Percentiles rank a stretch among this genome's conserved stretches.
Evolutionary conservation across 2,329 filamentous ascomycete genomes (phyloP).

Genomic region (Aschersonia sp.): DNA sequence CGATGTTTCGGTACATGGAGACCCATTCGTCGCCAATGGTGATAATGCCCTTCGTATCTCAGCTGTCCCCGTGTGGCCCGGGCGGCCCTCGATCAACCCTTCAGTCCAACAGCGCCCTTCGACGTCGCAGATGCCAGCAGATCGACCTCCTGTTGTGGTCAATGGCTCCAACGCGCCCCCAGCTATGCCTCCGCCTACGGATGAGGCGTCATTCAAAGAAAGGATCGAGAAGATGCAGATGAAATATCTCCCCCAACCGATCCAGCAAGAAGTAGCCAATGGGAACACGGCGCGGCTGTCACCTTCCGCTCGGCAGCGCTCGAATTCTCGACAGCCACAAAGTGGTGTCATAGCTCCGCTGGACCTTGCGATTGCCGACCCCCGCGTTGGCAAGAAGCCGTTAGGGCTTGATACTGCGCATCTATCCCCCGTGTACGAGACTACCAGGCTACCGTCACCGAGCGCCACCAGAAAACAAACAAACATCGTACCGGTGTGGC

Average conservation of each 20-base stretch:
- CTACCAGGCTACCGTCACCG: conserved; percentile 51
- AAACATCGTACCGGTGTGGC: conserved; percentile 8
- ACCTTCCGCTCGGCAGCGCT: conserved; percentile 20
- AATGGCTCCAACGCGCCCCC: conserved; percentile 17
- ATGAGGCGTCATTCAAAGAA: conserved; percentile 26
- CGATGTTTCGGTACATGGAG: conserved; percentile 10
- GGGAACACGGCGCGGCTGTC: conserved; percentile 15
- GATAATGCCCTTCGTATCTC: conserved; percentile 16
- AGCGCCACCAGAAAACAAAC: conserved; percentile 37
- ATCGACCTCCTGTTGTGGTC: conserved; percentile 17
- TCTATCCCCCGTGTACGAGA: conserved; percentile 63
- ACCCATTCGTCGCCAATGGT: conserved; percentile 5
- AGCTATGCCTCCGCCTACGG: conserved; percentile 7
- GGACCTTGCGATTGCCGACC: conserved; percentile 36
- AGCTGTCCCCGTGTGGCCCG: conserved; percentile 2
- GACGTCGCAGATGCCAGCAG: conserved; percentile 6
- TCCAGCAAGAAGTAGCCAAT: conserved; percentile 16
- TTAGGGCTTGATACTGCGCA: conserved; percentile 27
- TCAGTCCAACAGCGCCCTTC: conserved; percentile 1
- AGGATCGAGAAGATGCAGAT: conserved; percentile 25
- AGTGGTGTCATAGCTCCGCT: conserved; percentile 38
- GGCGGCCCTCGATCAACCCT: conserved; percentile 1
- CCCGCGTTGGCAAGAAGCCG: conserved; percentile 19
- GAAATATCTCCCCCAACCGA: conserved; percentile 13
- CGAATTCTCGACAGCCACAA: conserved; percentile 26